Evolutionary conservation across 179 eudicot species (phyloP).

Genomic region (Carnegiea gigantea): DNA sequence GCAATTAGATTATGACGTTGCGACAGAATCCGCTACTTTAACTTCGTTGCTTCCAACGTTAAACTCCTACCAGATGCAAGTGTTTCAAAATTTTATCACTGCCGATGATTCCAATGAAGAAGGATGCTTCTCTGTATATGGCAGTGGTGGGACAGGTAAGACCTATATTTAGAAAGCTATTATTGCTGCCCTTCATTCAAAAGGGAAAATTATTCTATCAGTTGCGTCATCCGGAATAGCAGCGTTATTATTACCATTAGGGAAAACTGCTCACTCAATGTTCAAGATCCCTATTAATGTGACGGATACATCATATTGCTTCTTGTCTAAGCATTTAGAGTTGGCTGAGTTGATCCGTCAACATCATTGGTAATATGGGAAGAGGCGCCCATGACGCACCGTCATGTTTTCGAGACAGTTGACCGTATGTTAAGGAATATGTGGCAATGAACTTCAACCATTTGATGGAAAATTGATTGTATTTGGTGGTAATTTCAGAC

Average conservation of each 20-base stretch:
- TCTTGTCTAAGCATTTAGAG: no score
- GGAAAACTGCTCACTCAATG: no score
- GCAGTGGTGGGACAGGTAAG: background rate
- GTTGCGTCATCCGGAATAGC: no score
- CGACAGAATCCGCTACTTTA: background rate
- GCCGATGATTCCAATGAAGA: background rate
- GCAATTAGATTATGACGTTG: background rate
- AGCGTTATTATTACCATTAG: no score
- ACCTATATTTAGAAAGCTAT: background rate
- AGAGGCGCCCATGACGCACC: background rate
- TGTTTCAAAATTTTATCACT: background rate
- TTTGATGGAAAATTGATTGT: background rate
- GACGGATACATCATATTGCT: no score
- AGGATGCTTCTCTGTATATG: background rate
- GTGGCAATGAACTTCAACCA: background rate
- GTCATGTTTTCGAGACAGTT: background rate
- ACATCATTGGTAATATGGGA: background rate
- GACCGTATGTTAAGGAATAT: background rate
- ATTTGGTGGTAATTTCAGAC: background rate
- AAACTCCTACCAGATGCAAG: background rate
- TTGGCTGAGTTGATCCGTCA: background rate
- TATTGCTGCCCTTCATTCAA: background rate
- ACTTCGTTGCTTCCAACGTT: background rate
- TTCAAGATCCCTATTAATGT: no score
- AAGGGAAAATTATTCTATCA: no score